phyloP scores from a whole-genome alignment of 1,139 yeast species.

The Geotrichum restrictum region DNA sequence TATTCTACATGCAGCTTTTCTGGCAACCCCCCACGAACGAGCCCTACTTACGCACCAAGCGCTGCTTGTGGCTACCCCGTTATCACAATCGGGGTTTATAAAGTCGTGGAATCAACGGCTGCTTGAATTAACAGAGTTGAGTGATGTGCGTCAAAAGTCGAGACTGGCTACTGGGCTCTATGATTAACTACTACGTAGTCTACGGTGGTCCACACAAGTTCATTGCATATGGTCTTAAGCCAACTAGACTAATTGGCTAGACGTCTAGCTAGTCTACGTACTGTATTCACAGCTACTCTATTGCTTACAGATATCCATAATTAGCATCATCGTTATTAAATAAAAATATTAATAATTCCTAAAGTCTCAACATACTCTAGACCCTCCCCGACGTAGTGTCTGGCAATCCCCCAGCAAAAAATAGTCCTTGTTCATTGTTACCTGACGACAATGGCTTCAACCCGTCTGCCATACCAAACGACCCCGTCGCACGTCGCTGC shows the following conservation, averaged over 20 bases:
- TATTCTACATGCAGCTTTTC: neutral
- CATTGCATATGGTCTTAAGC: no score
- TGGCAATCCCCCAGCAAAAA: conserved; percentile 39
- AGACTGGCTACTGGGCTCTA: neutral
- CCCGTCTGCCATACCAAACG: conserved; percentile 32
- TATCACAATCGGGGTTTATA: neutral
- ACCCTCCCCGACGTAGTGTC: conserved; percentile 29
- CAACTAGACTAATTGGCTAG: no score
- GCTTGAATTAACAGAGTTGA: neutral
- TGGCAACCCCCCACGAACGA: neutral
- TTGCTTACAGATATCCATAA: neutral
- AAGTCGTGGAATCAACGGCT: neutral
- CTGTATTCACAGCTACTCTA: no score
- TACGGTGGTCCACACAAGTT: no score
- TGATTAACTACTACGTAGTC: no score
- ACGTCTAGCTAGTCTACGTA: no score
- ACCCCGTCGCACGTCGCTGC: conserved; percentile 34
- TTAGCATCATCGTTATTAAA: neutral
- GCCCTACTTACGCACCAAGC: neutral
- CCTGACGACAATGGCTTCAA: conserved; percentile 29
- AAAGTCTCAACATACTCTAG: no score
- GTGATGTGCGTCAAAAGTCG: neutral
- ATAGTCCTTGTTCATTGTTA: conserved; percentile 26
- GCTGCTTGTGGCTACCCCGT: neutral
- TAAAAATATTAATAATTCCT: neutral